Evolutionary conservation across 2,329 filamentous ascomycete genomes (phyloP), one percentile per base, ranked within the genome.

Genomic region (Paecilomyces variotii): DNA sequence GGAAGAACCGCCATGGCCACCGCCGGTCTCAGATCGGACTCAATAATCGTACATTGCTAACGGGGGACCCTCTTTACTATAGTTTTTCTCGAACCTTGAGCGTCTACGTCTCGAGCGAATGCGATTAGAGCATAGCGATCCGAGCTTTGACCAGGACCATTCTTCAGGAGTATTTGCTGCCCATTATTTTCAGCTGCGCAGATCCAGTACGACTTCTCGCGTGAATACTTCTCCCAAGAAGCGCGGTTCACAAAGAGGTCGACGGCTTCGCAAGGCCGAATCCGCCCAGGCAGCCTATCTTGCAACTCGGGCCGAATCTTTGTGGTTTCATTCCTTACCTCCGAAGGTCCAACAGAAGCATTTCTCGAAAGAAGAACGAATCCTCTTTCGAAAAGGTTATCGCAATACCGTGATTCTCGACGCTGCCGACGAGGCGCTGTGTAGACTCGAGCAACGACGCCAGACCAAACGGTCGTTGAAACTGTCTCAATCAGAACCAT

Each of bases 321-420:
- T 83, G 62, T 90, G 88, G 78, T 91, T 87, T 70, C 78, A 86
- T 56, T 84, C 81, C 25, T 78, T 91, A 50, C 88, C 90, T 24
- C 84, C 88, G 62, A 91, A 90, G 72, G 81, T 91, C 62, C 86
- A 85, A 68, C 83, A 84, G 63, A 84, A 83, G 63, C 84, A 88
- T 61, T 87, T 91, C 70, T 87, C 86, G 26, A 80, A 78, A 54
- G 87, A 91, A 72, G 89, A 94, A 74, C 87, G 88, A 65, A 75
- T 82, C 51, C 73, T 85, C 59, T 57, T 73, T 27, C 78, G 87
- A 58, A 82, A 82, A 49, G 78, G 78, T 57, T 79, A 80, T 56
- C 75, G 80, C 56, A 76, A 82, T 63, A 80, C 75, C 61, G 68
- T 82, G 56, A 81, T 84, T 55, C 72, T 83, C 53, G 82, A 85